A percentile compares a stretch with the other conserved stretches of the same genome.
Conservation (phyloP, 768 basidiomycete species). For the Suillus fuscotomentosus region DNA sequence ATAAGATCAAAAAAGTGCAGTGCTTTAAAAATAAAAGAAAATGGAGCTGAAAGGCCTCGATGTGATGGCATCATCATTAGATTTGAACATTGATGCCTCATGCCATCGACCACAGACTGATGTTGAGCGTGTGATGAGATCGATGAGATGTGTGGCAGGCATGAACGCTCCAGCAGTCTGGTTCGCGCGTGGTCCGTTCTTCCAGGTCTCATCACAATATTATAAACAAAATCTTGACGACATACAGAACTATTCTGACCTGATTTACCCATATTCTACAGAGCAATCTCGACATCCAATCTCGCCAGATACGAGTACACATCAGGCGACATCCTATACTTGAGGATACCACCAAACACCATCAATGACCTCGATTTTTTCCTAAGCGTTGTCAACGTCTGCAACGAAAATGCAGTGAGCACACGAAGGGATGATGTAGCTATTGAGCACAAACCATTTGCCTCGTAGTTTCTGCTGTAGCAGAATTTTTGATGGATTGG, state of each 20-base stretch:
- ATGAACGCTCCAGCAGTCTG: background rate
- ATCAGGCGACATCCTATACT: slow-evolving; percentile 88
- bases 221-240: background rate
- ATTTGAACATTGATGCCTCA: background rate
- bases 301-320: slow-evolving; percentile 87
- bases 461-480: slow-evolving; percentile 69
- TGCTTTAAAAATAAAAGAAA: background rate
- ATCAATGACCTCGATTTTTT: slow-evolving; percentile 85
- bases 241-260: background rate
- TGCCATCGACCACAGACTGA: background rate
- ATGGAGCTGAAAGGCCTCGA: background rate
- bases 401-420: slow-evolving; percentile 15
- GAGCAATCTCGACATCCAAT: slow-evolving; percentile 81
- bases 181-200: background rate
- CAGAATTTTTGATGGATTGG: slow-evolving; percentile 68
- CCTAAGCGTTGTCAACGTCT: slow-evolving; percentile 67
- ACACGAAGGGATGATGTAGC: slow-evolving; percentile 12
- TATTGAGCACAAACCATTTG: slow-evolving; percentile 58
- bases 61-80: background rate
- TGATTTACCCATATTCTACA: slow-evolving; percentile 35
- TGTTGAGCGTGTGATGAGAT: too few relatives aligned
- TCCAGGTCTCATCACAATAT: background rate
- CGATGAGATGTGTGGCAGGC: background rate
- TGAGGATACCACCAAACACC: slow-evolving; percentile 84
- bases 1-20: background rate